phyloP scores from a whole-genome alignment of 1,284 basidiomycete species.

The Cryptococcus maquisensis region DNA sequence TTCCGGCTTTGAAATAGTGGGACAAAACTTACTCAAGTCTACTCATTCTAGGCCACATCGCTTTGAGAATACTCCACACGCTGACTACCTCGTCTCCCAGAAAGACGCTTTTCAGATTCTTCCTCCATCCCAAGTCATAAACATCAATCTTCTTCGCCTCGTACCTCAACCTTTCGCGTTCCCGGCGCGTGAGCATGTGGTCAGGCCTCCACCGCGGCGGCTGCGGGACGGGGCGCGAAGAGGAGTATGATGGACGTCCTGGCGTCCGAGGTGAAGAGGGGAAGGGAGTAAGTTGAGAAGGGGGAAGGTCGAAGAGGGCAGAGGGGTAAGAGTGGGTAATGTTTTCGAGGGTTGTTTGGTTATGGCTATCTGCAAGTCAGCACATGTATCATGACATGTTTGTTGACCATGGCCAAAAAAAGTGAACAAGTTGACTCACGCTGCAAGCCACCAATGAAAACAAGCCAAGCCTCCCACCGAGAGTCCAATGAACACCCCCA shows the following conservation, averaged over 20 bases:
- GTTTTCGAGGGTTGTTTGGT: slow-evolving; percentile 79
- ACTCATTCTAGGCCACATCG: slow-evolving; percentile 16
- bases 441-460: slow-evolving; percentile 75
- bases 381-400: neutral
- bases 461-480: slow-evolving; percentile 69
- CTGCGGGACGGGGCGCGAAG: neutral
- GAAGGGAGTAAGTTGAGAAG: neutral
- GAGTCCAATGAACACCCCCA: slow-evolving; percentile 61
- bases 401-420: neutral
- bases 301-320: slow-evolving; percentile 25
- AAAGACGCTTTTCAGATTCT: slow-evolving; percentile 51
- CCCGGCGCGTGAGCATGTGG: slow-evolving; percentile 65
- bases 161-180: slow-evolving; percentile 63
- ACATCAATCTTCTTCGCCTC: slow-evolving; percentile 64
- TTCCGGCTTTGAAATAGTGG: neutral
- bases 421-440: slow-evolving; percentile 52
- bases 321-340: slow-evolving; percentile 64
- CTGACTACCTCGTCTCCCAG: slow-evolving; percentile 15
- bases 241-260: neutral
- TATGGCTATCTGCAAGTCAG: slow-evolving; percentile 57
- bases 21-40: neutral
- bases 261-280: neutral
- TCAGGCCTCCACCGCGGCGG: slow-evolving; percentile 52
- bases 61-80: slow-evolving; percentile 4
- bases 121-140: slow-evolving; percentile 71